Percentiles rank a stretch among this genome's conserved stretches.
Conservation (phyloP, 2,329 filamentous ascomycete species). For the Hypoxylon sp. region DNA sequence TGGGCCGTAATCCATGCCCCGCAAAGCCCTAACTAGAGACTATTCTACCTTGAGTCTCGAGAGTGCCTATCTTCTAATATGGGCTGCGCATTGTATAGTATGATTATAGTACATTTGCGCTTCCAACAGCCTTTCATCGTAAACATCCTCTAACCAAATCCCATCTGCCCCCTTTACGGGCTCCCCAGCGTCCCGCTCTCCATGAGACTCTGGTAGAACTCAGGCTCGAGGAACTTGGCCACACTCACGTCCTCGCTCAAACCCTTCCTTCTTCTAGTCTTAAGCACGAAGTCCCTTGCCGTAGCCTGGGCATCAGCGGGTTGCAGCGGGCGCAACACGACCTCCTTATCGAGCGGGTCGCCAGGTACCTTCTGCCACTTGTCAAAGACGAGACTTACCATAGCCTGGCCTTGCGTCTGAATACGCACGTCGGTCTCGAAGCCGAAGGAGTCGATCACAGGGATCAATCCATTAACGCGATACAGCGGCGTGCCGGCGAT, state of each 20-base stretch:
- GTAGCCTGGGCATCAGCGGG: slow-evolving; percentile 90
- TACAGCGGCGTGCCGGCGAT: slow-evolving; percentile 96
- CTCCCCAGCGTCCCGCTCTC: slow-evolving; percentile 87
- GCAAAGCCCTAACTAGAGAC: not conserved
- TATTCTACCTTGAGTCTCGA: not conserved
- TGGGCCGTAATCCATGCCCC: slow-evolving; percentile 3
- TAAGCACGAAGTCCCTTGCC: slow-evolving; percentile 95
- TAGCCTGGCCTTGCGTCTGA: slow-evolving; percentile 93
- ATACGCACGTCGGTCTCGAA: slow-evolving; percentile 98
- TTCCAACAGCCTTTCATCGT: not conserved
- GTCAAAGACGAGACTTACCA: slow-evolving; percentile 93
- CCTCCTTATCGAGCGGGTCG: slow-evolving; percentile 90
- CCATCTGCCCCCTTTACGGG: slow-evolving; percentile 24
- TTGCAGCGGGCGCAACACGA: slow-evolving; percentile 86
- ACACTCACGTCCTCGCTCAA: slow-evolving; percentile 95
- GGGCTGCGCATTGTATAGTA: not conserved
- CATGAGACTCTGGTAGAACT: slow-evolving; percentile 89
- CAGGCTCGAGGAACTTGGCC: slow-evolving; percentile 95
- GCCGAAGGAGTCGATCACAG: slow-evolving; percentile 96
- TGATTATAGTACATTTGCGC: slow-evolving; percentile 27
- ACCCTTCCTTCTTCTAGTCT: slow-evolving; percentile 93
- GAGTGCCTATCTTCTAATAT: slow-evolving; percentile 8
- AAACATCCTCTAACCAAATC: not conserved
- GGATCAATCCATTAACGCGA: slow-evolving; percentile 89
- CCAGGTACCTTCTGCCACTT: slow-evolving; percentile 96